These are phyloP conservation scores for Sporobolomyces phaffii DNA, from an alignment of 768 basidiomycete genomes.

Conservation along the genomic window DNA sequence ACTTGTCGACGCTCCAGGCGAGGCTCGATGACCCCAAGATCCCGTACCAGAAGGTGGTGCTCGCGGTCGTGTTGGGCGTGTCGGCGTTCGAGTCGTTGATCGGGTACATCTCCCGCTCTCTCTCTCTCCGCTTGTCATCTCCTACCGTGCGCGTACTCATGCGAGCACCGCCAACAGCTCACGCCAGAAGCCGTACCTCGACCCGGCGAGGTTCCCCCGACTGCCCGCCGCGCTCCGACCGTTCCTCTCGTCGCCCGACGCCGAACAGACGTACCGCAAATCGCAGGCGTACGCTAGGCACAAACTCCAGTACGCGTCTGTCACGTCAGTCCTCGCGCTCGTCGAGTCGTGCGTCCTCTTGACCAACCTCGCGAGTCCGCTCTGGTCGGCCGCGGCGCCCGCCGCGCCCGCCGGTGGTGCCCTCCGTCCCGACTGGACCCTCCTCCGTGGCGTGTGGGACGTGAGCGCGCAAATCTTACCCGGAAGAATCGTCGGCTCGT, in stretches of 20 bases:
- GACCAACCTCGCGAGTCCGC: not conserved
- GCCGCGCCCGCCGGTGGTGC: not conserved
- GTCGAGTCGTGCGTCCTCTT: conserved; percentile 25
- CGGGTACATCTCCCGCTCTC: conserved; percentile 55
- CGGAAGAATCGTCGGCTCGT: not conserved
- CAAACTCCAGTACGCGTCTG: conserved; percentile 83
- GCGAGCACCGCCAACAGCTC: conserved; percentile 47
- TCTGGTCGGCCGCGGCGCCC: not conserved
- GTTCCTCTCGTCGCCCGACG: conserved; percentile 63
- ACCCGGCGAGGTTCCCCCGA: conserved; percentile 52
- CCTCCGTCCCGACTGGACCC: conserved; percentile 26
- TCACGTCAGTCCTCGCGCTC: conserved; percentile 60
- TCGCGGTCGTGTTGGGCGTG: conserved; percentile 67
- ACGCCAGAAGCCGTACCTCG: conserved; percentile 77
- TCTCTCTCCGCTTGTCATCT: not conserved
- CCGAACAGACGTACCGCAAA: conserved; percentile 63
- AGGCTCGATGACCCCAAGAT: conserved; percentile 40
- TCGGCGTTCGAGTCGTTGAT: conserved; percentile 83
- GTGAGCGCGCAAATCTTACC: not conserved
- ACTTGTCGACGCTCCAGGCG: not conserved
- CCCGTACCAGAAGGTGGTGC: conserved; percentile 77
- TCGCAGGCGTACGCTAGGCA: conserved; percentile 86
- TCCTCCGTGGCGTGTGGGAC: conserved; percentile 34
- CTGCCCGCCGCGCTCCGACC: conserved; percentile 58
- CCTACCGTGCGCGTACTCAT: not conserved